These are phyloP conservation scores for Termitomyces sp. DNA, from an alignment of 768 basidiomycete species.

Conservation along the genomic window DNA sequence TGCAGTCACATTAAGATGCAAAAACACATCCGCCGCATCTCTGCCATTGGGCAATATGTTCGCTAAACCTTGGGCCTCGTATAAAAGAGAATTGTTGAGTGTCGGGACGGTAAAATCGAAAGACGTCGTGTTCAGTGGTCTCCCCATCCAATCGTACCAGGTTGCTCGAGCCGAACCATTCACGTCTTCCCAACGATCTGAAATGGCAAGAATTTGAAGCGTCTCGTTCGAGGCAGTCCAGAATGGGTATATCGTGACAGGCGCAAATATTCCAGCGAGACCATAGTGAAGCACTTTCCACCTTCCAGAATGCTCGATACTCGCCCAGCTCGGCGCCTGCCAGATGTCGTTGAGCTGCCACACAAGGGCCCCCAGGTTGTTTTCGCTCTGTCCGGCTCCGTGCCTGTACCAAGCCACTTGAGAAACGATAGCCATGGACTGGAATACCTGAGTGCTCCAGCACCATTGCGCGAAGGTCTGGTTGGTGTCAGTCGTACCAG, in stretches of 20 bases:
- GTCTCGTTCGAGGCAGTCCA: constrained; percentile 48
- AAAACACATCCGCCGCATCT: constrained; percentile 42
- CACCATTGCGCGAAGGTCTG: constrained; percentile 64
- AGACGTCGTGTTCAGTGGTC: constrained; percentile 30
- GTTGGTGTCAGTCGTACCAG: constrained; percentile 42
- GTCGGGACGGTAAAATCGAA: constrained; percentile 39
- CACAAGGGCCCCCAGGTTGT: constrained; percentile 55
- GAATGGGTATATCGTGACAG: constrained; percentile 51
- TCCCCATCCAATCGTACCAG: constrained; percentile 57
- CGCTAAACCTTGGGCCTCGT: constrained; percentile 34
- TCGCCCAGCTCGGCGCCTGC: constrained; percentile 55
- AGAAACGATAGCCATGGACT: constrained; percentile 55
- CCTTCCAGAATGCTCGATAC: constrained; percentile 52
- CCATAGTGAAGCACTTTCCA: constrained; percentile 61
- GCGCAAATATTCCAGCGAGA: constrained; percentile 38
- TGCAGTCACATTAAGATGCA: constrained; percentile 48
- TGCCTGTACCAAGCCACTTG: constrained; percentile 57
- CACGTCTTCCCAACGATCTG: constrained; percentile 47
- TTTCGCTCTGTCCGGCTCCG: constrained; percentile 54
- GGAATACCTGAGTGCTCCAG: constrained; percentile 60
- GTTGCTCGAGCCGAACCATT: constrained; percentile 44
- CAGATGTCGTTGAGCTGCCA: constrained; percentile 63
- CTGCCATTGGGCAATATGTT: constrained; percentile 41
- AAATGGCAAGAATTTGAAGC: constrained; percentile 46
- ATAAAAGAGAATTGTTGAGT: constrained; percentile 47